Evolutionary conservation across 1,284 basidiomycete genomes (phyloP), one percentile per base, ranked within the genome.

Genomic region (Phylloboletellus chloephorus): DNA sequence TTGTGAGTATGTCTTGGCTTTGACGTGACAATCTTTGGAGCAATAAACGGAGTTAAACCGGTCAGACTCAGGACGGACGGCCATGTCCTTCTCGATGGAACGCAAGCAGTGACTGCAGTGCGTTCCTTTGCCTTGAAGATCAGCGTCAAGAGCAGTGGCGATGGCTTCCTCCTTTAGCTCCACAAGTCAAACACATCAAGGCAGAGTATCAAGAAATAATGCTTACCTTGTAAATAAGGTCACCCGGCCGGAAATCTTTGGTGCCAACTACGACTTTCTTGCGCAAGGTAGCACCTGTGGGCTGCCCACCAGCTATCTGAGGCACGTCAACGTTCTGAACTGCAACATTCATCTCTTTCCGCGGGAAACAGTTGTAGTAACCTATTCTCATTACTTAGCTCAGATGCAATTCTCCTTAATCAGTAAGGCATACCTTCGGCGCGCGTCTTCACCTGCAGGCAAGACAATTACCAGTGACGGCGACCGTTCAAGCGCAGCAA

Each of bases 91-190:
- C 34, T 73, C 58, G 38, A 88, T 68, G 34, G 58, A 51, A 31
- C 79, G 74, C 50, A 89, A 65, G 57, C 86, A 89, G 52, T 85
- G 76, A 10, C 76, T 73, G 57, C 86, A 89, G 50, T 88, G 69
- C 1, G 73, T 74, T 21, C 80, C 79, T 35, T 73, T 71, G 28
- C 66, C 67, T 62, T 84, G 73, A 10, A 89, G 64, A 51, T 89
- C 87, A 2, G 66, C 53, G 51, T 89, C 86, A 17, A 89, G 73
- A 13, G 68, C 74, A 11, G 81, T 67, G 25, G 84, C 76, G 12
- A 88, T 67, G 5, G 86, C 81, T 46, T 72, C 66, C 67, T 89
- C 86, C 86, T 89, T 33, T 26, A 5, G 1, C 43, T 43, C 34
- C 21, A 49, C 21, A 33, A 15, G 36, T 36, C 29, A 26, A 41